Evolutionary conservation across 768 basidiomycete species (phyloP).

Genomic region (Neoboletus brunneissimus): DNA sequence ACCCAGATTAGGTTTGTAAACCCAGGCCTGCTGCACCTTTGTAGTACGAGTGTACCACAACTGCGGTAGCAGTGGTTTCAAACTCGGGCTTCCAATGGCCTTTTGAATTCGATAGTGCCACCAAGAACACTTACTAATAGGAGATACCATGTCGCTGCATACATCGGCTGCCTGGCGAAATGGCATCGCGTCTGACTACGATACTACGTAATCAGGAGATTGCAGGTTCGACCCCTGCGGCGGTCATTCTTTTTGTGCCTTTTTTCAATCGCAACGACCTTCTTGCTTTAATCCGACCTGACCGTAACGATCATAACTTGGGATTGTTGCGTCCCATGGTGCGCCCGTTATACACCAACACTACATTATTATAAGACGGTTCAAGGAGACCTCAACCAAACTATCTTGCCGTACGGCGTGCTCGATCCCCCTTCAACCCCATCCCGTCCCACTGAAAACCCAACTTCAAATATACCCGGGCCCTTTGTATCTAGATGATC

Average conservation of each 20-base stretch:
- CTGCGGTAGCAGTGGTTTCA: too few relatives aligned
- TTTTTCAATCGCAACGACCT: not conserved
- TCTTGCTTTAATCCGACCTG: not conserved
- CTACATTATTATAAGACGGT: not conserved
- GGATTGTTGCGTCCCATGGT: too few relatives aligned
- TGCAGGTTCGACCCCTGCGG: slow-evolving; percentile 85
- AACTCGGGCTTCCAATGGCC: too few relatives aligned
- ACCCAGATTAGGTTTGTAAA: too few relatives aligned
- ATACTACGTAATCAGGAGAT: slow-evolving; percentile 70
- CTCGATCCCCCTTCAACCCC: slow-evolving; percentile 30
- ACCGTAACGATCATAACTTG: not conserved
- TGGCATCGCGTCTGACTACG: slow-evolving; percentile 95
- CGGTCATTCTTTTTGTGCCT: slow-evolving; percentile 14
- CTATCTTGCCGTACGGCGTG: slow-evolving; percentile 53
- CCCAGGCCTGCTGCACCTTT: too few relatives aligned
- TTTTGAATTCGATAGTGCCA: too few relatives aligned
- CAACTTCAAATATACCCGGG: slow-evolving; percentile 53
- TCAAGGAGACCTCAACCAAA: slow-evolving; percentile 32
- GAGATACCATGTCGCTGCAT: fast-evolving
- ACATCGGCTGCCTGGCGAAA: slow-evolving; percentile 78
- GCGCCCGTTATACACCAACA: not conserved
- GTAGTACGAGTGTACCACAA: too few relatives aligned
- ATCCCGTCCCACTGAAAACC: slow-evolving; percentile 38
- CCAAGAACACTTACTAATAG: not conserved
- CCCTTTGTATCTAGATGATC: slow-evolving; percentile 29